Evolutionary conservation across 106 monocot species (phyloP), one percentile per base, ranked within the genome.

Genomic region (Chionographis japonica): DNA sequence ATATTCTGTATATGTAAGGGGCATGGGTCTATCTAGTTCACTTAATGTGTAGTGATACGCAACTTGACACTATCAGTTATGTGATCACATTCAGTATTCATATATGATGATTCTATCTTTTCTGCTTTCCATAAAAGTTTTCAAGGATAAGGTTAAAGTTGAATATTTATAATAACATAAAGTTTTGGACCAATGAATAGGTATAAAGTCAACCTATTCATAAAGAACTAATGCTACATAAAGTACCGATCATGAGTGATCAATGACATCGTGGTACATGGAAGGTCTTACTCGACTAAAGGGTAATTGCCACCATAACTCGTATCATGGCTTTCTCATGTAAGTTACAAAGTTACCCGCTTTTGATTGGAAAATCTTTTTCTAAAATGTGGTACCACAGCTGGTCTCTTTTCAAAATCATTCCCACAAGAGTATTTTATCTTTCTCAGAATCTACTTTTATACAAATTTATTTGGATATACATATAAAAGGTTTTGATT

Each of bases 61-160:
- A 35, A 0, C 6, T 59, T 59, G 35, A 20, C 59, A 59, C 59
- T 27, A 4, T 19, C 10, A 4, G 8, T 59, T 59, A 8, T 59
- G 59, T 19, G 59, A 63, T 42, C 9, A 63, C 40, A 63, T 63
- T 7, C 16, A n/a, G 12, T 63, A 42, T 63, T 12, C 17, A 55
- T 63, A 59, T 59, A 59, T 59, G 20, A 59, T 19, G 59, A 17
- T 4, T 59, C 59, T 59, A 3, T 59, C 7, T 19, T 8, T 8
- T 19, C 3, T 37, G 59, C 9, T 59, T 9, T 27, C 27, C 27
- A 27, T 27, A 27, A 27, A 27, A 27, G 27, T 27, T 27, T 27
- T 27, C 1, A 27, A 0, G 27, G 27, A 27, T 27, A 27, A 27
- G 27, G 27, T 27, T 27, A 1, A 27, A 27, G 27, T 1, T 0